Conservation (phyloP, 2,329 filamentous ascomycete genomes). For the Pseudogymnoascus sp. region DNA sequence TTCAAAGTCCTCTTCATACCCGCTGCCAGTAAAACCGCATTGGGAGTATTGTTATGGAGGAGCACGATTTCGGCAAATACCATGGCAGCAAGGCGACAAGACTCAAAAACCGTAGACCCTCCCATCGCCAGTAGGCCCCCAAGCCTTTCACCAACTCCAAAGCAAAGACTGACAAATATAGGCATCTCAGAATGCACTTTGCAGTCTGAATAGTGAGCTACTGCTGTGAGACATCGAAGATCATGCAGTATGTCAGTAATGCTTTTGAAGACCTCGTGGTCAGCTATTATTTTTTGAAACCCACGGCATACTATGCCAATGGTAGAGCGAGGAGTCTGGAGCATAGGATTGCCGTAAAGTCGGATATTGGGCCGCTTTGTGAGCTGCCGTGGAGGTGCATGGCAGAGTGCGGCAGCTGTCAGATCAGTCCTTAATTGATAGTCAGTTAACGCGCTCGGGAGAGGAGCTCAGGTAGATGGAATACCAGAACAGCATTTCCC, state of each 20-base stretch:
- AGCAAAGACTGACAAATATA: not conserved
- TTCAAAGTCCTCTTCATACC: constrained; percentile 1
- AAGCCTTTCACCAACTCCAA: not conserved
- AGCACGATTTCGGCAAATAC: not conserved
- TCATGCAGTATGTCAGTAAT: constrained; percentile 9
- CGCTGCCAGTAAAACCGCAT: not conserved
- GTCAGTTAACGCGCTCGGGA: not conserved
- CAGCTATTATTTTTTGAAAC: not conserved
- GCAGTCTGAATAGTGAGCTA: constrained; percentile 2
- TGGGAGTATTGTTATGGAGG: not conserved
- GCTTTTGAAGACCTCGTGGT: not conserved
- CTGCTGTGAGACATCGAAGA: constrained; percentile 7
- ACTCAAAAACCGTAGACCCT: not conserved
- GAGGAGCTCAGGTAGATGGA: not conserved
- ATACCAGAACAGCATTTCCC: constrained; percentile 11
- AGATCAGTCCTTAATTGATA: constrained; percentile 1
- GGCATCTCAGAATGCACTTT: constrained; percentile 2
- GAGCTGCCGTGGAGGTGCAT: not conserved
- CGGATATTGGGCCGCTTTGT: constrained; percentile 5
- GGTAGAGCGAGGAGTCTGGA: not conserved
- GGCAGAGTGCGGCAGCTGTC: constrained; percentile 1
- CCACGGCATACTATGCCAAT: constrained; percentile 10
- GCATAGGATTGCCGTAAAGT: constrained; percentile 4
- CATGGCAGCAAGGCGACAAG: not conserved
- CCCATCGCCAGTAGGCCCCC: not conserved